Evolutionary conservation across 495 filamentous ascomycete genomes (phyloP), one percentile per base, ranked within the genome.

Genomic region (Penicillium waksmanii): DNA sequence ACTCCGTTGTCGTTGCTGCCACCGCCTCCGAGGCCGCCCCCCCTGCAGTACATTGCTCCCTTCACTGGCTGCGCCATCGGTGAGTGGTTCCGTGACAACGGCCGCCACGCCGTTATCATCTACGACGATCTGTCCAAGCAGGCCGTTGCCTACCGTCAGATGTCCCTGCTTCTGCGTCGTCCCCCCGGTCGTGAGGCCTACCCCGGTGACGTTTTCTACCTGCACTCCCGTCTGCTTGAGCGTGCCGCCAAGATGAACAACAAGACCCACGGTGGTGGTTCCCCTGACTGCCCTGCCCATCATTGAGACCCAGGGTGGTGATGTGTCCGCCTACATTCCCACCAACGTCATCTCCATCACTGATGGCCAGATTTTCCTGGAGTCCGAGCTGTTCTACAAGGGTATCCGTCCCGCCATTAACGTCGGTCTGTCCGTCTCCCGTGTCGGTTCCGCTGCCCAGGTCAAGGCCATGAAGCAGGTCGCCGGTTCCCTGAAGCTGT

Each of bases 391-490:
- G 62, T 98, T 98, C 91, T 98, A 98, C 89, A 98, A 98, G 90
- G 95, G 95, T 96, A 81, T 98, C 81, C 96, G 95, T 74, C 95
- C 95, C 68, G 95, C 95, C 82, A 98, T 98, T 83, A 98, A 98
- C 87, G 95, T 98, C 89, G 95, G 95, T 95, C 90, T 98, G 57
- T 98, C 95, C 73, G 95, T 98, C 64, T 98, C 95, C 73, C 95
- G 95, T 89, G 95, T 98, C 87, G 95, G 95, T 77, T 98, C 95
- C 71, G 93, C 95, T 76, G 95, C 95, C 73, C 95, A 98, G 85
- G 88, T 98, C 81, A 98, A 98, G 90, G 93, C 95, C 81, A 98
- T 98, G 95, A 98, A 98, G 86, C 95, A 98, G 87, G 95, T 98
- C 75, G 95, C 95, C 74, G 95, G 95, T 86, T 97, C 93, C 67